These are phyloP conservation scores for Fusarium cyanostomum DNA, from an alignment of 2,329 filamentous ascomycete species.

Conservation along the genomic window DNA sequence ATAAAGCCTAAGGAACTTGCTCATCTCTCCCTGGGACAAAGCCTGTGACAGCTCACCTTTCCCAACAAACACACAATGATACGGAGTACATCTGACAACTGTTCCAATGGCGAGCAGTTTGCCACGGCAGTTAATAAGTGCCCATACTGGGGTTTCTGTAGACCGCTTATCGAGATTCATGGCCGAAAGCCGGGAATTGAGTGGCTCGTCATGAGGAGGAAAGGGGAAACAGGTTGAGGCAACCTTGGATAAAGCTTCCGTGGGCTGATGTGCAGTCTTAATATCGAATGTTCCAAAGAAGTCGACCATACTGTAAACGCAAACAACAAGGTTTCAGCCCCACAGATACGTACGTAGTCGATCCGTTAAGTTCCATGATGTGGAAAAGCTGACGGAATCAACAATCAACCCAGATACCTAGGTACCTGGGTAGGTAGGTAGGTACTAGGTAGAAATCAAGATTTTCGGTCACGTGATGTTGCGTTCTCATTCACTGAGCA, in stretches of 20 bases:
- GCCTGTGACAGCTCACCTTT: conserved; percentile 19
- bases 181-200: conserved; percentile 8
- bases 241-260: conserved; percentile 3
- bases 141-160: conserved; percentile 19
- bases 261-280: conserved; percentile 23
- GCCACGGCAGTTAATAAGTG: conserved; percentile 23
- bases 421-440: no score
- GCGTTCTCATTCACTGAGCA: conserved; percentile 3
- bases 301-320: conserved; percentile 5
- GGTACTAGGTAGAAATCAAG: no score
- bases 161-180: conserved; percentile 31
- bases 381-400: neutral
- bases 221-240: neutral
- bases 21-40: neutral
- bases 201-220: conserved; percentile 3
- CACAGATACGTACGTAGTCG: conserved; percentile 2
- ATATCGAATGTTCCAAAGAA: conserved; percentile 35
- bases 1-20: neutral
- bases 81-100: conserved; percentile 8
- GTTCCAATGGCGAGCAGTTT: conserved; percentile 6
- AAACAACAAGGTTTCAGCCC: conserved; percentile 1
- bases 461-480: conserved; percentile 38
- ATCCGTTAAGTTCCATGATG: neutral
- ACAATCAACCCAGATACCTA: no score
- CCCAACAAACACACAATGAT: neutral